Conservation (phyloP, 2,329 filamentous ascomycete species). For the Arthrobotrys conoides region DNA sequence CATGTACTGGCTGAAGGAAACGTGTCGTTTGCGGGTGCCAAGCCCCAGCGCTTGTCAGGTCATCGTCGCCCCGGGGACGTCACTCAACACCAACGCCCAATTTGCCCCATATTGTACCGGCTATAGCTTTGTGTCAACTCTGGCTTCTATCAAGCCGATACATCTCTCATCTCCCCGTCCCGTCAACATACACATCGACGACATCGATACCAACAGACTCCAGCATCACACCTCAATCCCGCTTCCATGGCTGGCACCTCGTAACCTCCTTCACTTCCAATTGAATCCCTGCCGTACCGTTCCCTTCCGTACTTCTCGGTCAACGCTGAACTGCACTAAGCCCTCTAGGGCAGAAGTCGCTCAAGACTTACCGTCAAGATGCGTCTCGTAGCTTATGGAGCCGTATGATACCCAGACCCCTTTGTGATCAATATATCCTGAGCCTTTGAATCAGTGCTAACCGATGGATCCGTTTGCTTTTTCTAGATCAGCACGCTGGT, state of each 20-base stretch:
- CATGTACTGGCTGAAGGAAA: too few species aligned
- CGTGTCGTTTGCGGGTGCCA: slow-evolving; percentile 55
- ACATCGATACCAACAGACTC: neutral
- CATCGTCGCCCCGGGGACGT: slow-evolving; percentile 55
- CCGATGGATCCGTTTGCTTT: slow-evolving; percentile 13
- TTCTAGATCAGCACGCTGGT: slow-evolving; percentile 82
- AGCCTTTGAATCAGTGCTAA: slow-evolving; percentile 50
- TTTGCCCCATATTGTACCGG: slow-evolving; percentile 12
- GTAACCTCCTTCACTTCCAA: slow-evolving; percentile 7
- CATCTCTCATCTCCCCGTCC: neutral
- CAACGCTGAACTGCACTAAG: neutral
- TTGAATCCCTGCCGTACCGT: neutral
- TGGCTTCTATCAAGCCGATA: slow-evolving; percentile 34
- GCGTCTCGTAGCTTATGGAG: slow-evolving; percentile 64
- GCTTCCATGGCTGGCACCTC: slow-evolving; percentile 5
- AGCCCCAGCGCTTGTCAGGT: slow-evolving; percentile 40
- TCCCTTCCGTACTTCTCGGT: slow-evolving; percentile 4
- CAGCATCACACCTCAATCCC: neutral
- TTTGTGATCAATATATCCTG: slow-evolving; percentile 31
- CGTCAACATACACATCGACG: neutral
- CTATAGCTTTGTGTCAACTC: slow-evolving; percentile 31
- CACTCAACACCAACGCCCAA: slow-evolving; percentile 45
- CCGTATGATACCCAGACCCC: slow-evolving; percentile 61
- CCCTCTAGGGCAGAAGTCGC: slow-evolving; percentile 25
- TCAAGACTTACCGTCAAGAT: slow-evolving; percentile 58